phyloP scores from a whole-genome alignment of 768 basidiomycete genomes.

The Multifurca ochricompacta region DNA sequence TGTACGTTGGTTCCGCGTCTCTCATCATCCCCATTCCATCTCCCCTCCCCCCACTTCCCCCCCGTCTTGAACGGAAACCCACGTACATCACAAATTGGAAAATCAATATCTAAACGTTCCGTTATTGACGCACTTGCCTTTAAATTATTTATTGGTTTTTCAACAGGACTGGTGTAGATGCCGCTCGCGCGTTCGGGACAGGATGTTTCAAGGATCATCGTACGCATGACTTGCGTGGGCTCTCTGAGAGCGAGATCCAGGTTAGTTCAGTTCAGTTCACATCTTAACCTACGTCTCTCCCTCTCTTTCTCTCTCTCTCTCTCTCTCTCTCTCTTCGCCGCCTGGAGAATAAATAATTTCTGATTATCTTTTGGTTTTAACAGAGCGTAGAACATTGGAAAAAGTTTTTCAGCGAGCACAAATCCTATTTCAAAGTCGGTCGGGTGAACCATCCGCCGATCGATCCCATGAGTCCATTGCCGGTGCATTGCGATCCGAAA shows the following conservation, averaged over 20 bases:
- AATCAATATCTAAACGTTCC: too few species aligned
- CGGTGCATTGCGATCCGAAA: conserved; percentile 64
- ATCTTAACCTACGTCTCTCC: conserved; percentile 37
- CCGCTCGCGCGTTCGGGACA: conserved; percentile 87
- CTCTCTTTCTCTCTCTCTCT: neutral
- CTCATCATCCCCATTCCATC: too few species aligned
- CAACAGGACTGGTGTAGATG: conserved; percentile 75
- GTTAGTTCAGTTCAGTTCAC: too few species aligned
- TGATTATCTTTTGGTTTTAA: too few species aligned
- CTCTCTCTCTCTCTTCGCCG: conserved; percentile 12
- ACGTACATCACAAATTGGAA: too few species aligned
- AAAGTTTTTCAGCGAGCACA: conserved; percentile 75
- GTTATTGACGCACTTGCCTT: conserved; percentile 14
- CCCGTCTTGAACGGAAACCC: conserved; percentile 14
- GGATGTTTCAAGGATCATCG: conserved; percentile 89
- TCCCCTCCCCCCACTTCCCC: neutral
- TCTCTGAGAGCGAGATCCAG: conserved; percentile 60
- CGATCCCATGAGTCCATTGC: conserved; percentile 68
- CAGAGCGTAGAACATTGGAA: conserved; percentile 87
- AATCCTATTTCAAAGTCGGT: conserved; percentile 73
- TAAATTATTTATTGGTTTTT: neutral
- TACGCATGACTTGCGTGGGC: conserved; percentile 84
- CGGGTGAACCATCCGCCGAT: conserved; percentile 68
- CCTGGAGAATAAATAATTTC: neutral
- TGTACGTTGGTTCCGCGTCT: too few species aligned